Conservation (phyloP, 768 basidiomycete genomes). For the Daedaleopsis sinensis region DNA sequence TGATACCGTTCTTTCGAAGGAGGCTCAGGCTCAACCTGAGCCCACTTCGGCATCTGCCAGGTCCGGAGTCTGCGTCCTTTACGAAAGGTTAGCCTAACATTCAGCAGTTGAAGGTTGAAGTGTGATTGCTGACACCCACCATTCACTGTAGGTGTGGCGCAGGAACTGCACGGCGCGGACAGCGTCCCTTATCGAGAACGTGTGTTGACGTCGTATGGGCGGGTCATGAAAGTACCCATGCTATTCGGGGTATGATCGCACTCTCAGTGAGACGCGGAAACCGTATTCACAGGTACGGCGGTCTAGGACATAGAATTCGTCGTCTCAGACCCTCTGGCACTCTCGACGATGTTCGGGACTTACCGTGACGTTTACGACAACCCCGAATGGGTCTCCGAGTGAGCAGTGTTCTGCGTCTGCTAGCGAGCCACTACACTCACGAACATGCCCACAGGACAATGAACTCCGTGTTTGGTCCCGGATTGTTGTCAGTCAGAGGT, state of each 20-base stretch:
- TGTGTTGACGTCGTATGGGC: slow-evolving; percentile 4
- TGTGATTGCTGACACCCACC: no score
- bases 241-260: slow-evolving; percentile 2
- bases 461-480: slow-evolving; percentile 3
- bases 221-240: slow-evolving; percentile 4
- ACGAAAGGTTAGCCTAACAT: background rate
- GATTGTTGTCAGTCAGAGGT: background rate
- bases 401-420: background rate
- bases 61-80: no score
- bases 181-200: slow-evolving; percentile 1
- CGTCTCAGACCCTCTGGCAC: background rate
- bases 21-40: no score
- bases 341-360: background rate
- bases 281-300: background rate
- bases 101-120: background rate
- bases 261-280: background rate
- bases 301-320: slow-evolving; percentile 4
- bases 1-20: no score
- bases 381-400: slow-evolving; percentile 3
- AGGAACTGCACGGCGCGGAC: background rate
- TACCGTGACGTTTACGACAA: slow-evolving; percentile 3
- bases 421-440: no score
- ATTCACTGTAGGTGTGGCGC: background rate
- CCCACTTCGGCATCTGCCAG: no score
- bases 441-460: background rate